These are phyloP conservation scores for Trametes sp. DNA, from an alignment of 1,284 basidiomycete species.

Conservation along the genomic window DNA sequence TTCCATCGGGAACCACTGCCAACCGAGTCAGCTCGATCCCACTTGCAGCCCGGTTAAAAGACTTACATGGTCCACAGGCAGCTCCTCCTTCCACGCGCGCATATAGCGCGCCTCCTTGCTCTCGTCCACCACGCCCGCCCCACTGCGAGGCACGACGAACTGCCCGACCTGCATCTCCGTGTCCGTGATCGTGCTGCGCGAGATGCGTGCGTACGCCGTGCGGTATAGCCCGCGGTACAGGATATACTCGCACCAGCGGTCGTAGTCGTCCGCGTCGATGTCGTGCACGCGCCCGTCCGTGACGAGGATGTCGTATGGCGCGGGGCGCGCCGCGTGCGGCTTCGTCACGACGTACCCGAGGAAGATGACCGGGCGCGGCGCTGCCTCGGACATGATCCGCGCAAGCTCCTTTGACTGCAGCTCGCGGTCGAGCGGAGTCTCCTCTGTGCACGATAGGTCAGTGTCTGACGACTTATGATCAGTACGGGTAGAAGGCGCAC, in stretches of 20 bases:
- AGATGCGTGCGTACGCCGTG: constrained; percentile 77
- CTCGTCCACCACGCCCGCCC: constrained; percentile 62
- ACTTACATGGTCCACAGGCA: constrained; percentile 69
- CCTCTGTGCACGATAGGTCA: constrained; percentile 58
- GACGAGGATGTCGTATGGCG: constrained; percentile 86
- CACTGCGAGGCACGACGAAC: constrained; percentile 76
- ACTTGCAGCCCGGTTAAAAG: not conserved
- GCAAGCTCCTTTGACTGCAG: constrained; percentile 88
- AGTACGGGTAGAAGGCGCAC: too few species aligned
- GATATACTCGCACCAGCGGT: constrained; percentile 91
- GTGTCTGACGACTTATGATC: too few species aligned
- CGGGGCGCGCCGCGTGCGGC: constrained; percentile 74
- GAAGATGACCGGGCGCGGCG: constrained; percentile 85
- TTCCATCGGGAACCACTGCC: constrained; percentile 79
- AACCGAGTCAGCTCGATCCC: constrained; percentile 4
- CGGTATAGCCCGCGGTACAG: constrained; percentile 85
- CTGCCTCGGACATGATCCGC: constrained; percentile 76
- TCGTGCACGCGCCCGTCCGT: constrained; percentile 78
- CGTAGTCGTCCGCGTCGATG: constrained; percentile 74
- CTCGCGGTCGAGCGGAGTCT: constrained; percentile 88
- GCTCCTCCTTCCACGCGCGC: constrained; percentile 69
- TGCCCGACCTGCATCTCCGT: constrained; percentile 84
- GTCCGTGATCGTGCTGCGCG: constrained; percentile 76
- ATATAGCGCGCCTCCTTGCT: constrained; percentile 69
- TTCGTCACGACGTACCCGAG: constrained; percentile 88